Percentiles rank a stretch among this genome's conserved stretches.
Evolutionary conservation across 306 rosid species (phyloP).

Genomic region (Cucumis hystrix): DNA sequence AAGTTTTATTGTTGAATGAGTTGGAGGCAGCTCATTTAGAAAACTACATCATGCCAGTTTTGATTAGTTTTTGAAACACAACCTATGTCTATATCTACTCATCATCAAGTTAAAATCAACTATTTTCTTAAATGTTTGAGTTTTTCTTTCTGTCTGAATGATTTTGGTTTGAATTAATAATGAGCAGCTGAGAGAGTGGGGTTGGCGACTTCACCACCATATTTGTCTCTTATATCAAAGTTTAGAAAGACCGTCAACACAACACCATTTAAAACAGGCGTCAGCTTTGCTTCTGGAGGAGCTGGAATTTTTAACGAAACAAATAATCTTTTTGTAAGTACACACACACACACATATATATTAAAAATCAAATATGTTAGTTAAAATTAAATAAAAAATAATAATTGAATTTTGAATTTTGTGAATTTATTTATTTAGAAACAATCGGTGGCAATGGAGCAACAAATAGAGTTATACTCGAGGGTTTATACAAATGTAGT

Average conservation of each 20-base stretch:
- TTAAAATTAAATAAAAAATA: not conserved
- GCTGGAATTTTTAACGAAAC: slow-evolving; percentile 54
- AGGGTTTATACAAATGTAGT: slow-evolving; percentile 19
- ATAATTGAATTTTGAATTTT: no score
- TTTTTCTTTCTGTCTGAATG: no score
- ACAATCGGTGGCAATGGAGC: slow-evolving; percentile 31
- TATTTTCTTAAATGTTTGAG: no score
- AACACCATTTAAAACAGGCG: slow-evolving; percentile 36
- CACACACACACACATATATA: no score
- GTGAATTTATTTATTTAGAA: slow-evolving; percentile 12
- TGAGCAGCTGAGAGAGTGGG: slow-evolving; percentile 72
- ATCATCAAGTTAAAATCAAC: no score
- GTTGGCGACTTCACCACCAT: slow-evolving; percentile 50
- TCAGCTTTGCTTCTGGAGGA: slow-evolving; percentile 77
- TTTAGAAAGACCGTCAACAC: slow-evolving; percentile 11
- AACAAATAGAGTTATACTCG: slow-evolving; percentile 45
- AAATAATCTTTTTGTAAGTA: slow-evolving; percentile 35
- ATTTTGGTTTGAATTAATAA: not conserved
- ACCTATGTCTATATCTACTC: no score
- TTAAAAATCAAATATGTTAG: no score
- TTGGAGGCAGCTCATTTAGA: no score
- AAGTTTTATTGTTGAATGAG: no score
- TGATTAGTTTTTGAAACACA: no score
- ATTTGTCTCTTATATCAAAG: slow-evolving; percentile 30
- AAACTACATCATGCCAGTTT: no score